These are phyloP conservation scores for Macrotyloma uniflorum DNA, from an alignment of 306 rosid genomes.

Conservation along the genomic window DNA sequence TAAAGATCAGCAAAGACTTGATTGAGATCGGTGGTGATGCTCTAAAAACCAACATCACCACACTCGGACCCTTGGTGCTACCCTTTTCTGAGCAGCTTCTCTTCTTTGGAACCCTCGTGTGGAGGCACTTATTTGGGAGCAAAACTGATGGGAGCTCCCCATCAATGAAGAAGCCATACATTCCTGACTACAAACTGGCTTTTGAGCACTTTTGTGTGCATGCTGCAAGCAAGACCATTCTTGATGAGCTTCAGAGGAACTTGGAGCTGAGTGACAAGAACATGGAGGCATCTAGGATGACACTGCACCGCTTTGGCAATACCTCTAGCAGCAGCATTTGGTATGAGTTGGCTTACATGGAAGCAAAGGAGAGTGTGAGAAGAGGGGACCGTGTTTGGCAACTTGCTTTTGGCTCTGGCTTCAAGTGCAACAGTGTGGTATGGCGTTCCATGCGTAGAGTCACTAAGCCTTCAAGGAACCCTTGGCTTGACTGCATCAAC, in stretches of 20 bases:
- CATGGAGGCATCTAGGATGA: slow-evolving; percentile 91
- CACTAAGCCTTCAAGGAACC: slow-evolving; percentile 59
- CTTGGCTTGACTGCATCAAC: slow-evolving; percentile 86
- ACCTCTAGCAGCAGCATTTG: slow-evolving; percentile 96
- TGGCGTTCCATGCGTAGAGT: slow-evolving; percentile 75
- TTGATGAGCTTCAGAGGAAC: slow-evolving; percentile 87
- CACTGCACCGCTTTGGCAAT: slow-evolving; percentile 88
- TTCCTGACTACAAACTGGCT: slow-evolving; percentile 91
- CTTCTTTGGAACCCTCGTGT: slow-evolving; percentile 71
- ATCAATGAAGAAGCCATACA: slow-evolving; percentile 70
- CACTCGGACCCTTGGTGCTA: slow-evolving; percentile 86
- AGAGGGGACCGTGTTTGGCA: slow-evolving; percentile 94
- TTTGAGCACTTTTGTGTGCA: slow-evolving; percentile 96
- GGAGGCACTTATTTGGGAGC: slow-evolving; percentile 75
- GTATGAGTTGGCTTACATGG: slow-evolving; percentile 93
- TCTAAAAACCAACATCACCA: slow-evolving; percentile 92
- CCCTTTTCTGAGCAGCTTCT: slow-evolving; percentile 91
- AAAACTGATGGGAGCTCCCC: slow-evolving; percentile 32
- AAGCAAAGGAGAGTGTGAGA: slow-evolving; percentile 76
- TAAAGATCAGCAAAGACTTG: slow-evolving; percentile 85
- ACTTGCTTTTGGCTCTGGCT: slow-evolving; percentile 92
- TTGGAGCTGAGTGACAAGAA: slow-evolving; percentile 78
- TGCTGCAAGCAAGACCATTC: slow-evolving; percentile 77
- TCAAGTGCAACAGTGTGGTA: slow-evolving; percentile 88
- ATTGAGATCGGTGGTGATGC: slow-evolving; percentile 96